These are phyloP conservation scores for Cyberlindnera galapagoensis DNA, from an alignment of 805 yeast species.

Conservation along the genomic window DNA sequence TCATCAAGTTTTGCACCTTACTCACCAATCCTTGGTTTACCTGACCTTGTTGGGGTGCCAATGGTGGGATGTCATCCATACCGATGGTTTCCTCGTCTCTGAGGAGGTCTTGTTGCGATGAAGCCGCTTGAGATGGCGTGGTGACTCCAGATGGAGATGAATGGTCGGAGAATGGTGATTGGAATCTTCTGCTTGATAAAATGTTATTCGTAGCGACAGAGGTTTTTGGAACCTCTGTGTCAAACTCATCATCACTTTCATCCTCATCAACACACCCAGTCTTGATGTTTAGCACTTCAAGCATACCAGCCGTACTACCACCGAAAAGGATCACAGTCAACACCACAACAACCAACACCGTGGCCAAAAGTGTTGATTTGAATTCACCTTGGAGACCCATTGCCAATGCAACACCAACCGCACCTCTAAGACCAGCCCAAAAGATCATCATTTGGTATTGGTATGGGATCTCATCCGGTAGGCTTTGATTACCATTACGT, in stretches of 20 bases:
- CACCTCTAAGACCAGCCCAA: conserved; percentile 99
- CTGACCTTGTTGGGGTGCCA: conserved; percentile 10
- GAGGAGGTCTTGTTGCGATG: conserved; percentile 18
- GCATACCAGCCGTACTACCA: conserved; percentile 97
- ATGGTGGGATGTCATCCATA: conserved; percentile 23
- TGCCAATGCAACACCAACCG: conserved; percentile 98
- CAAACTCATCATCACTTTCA: conserved; percentile 92
- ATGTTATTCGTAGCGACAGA: conserved; percentile 13
- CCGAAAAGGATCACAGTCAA: conserved; percentile 94
- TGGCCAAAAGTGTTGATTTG: conserved; percentile 82
- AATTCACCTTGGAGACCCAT: conserved; percentile 96
- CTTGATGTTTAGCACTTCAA: conserved; percentile 87
- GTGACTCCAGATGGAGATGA: no score
- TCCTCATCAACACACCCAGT: conserved; percentile 83
- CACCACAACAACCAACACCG: conserved; percentile 94
- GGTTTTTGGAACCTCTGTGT: conserved; percentile 63
- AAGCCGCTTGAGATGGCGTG: no score
- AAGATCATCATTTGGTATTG: conserved; percentile 98
- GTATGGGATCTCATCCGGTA: conserved; percentile 87
- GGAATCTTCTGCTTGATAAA: conserved; percentile 16
- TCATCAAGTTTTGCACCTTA: conserved; percentile 26
- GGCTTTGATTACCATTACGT: conserved; percentile 42
- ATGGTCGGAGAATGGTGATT: conserved; percentile 25
- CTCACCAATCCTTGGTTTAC: conserved; percentile 15
- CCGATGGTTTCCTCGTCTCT: conserved; percentile 19